phyloP scores from a whole-genome alignment of 2,329 filamentous ascomycete species.

The Nigrospora sphaerica region DNA sequence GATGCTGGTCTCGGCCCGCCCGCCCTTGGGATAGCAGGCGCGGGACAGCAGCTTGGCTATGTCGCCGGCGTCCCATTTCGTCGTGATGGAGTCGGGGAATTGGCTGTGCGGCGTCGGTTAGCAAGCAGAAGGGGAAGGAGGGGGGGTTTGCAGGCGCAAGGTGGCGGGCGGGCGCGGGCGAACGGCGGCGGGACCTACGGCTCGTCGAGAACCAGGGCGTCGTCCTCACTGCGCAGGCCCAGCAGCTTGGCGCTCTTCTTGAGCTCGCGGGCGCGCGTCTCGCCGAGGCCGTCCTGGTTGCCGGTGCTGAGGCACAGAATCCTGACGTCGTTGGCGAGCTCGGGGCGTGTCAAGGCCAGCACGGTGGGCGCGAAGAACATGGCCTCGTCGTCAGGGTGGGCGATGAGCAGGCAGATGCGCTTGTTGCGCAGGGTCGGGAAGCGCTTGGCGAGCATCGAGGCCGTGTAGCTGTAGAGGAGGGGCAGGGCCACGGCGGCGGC shows the following conservation, averaged over 20 bases:
- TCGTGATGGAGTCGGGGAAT: slow-evolving; percentile 87
- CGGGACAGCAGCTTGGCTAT: slow-evolving; percentile 64
- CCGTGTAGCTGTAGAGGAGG: slow-evolving; percentile 45
- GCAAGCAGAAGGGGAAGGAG: background rate
- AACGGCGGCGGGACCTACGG: slow-evolving; percentile 38
- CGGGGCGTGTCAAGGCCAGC: slow-evolving; percentile 72
- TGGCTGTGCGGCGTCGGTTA: slow-evolving; percentile 29
- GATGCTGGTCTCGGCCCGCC: slow-evolving; percentile 42
- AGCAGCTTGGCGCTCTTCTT: slow-evolving; percentile 71
- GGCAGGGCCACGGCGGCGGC: slow-evolving; percentile 34
- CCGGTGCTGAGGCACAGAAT: slow-evolving; percentile 89
- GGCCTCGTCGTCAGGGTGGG: slow-evolving; percentile 96
- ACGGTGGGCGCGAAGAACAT: slow-evolving; percentile 98
- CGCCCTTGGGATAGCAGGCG: slow-evolving; percentile 50
- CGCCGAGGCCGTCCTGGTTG: slow-evolving; percentile 80
- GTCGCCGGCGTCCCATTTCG: slow-evolving; percentile 63
- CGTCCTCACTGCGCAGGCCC: slow-evolving; percentile 66
- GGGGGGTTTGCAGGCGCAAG: slow-evolving; percentile 2
- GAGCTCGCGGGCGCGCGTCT: slow-evolving; percentile 76
- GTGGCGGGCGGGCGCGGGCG: background rate
- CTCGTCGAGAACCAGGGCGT: slow-evolving; percentile 81
- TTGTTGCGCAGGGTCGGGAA: slow-evolving; percentile 71
- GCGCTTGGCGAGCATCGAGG: slow-evolving; percentile 35
- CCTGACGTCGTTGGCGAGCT: slow-evolving; percentile 82
- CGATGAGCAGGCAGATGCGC: slow-evolving; percentile 86